Percentiles rank a stretch among this genome's conserved stretches.
Conservation (phyloP, 106 monocot genomes). For the Agapanthus africanus region DNA sequence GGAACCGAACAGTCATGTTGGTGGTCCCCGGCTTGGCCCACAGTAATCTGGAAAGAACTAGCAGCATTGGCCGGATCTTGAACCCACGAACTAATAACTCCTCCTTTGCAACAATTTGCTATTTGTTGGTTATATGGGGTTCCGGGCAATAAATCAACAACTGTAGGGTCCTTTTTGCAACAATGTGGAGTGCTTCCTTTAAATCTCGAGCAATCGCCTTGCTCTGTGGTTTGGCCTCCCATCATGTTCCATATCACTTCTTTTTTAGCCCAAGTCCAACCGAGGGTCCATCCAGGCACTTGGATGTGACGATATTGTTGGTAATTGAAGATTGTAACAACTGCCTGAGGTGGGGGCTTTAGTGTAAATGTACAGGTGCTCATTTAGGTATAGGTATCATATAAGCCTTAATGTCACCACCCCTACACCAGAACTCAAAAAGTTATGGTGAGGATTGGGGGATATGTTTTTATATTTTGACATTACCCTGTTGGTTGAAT, state of each 20-base stretch:
- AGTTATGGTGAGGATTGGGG: too few species aligned
- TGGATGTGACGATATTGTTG: conserved; percentile 75
- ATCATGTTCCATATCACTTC: conserved; percentile 69
- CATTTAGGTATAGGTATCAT: too few species aligned
- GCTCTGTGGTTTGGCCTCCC: conserved; percentile 62
- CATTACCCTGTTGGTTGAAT: too few species aligned
- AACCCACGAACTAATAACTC: conserved; percentile 49
- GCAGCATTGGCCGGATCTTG: conserved; percentile 58
- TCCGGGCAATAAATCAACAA: conserved; percentile 66
- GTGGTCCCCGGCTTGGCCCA: conserved; percentile 53
- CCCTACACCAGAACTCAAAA: too few species aligned
- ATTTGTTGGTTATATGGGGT: conserved; percentile 72
- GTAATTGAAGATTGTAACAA: conserved; percentile 67
- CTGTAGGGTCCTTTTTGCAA: conserved; percentile 47
- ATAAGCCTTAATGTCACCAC: too few species aligned
- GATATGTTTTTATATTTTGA: too few species aligned
- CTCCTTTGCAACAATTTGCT: conserved; percentile 80
- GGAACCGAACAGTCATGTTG: conserved; percentile 55
- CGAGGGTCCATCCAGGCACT: conserved; percentile 69
- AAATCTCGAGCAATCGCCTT: conserved; percentile 68
- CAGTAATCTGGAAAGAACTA: conserved; percentile 60
- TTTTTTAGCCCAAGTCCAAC: conserved; percentile 73
- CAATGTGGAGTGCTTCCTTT: too few species aligned
- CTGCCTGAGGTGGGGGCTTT: conserved; percentile 38
- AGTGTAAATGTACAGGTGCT: too few species aligned